Conservation (phyloP, 495 filamentous ascomycete species). For the Neurospora cerealis region DNA sequence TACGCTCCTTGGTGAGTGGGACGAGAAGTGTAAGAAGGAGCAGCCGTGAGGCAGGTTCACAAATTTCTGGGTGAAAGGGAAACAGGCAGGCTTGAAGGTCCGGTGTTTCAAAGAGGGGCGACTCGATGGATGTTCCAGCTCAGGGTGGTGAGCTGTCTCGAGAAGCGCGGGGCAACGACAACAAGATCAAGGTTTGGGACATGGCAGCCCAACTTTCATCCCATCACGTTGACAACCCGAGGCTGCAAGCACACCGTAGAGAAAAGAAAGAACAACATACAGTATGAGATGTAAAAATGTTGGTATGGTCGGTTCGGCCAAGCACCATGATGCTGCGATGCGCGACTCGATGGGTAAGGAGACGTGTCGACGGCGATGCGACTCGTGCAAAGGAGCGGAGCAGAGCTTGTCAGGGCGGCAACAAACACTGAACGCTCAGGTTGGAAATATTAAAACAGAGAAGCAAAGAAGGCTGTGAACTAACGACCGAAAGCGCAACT, state of each 20-base stretch:
- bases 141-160: background rate
- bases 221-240: background rate
- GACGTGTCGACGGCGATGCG: background rate
- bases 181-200: background rate
- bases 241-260: background rate
- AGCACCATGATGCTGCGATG: constrained; percentile 21
- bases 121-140: background rate
- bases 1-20: background rate
- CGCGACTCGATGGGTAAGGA: background rate
- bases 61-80: background rate
- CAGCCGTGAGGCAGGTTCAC: background rate
- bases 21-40: background rate
- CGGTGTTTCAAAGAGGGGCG: background rate
- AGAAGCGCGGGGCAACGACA: background rate
- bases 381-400: background rate
- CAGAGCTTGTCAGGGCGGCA: background rate
- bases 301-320: constrained; percentile 6
- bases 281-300: constrained; percentile 11
- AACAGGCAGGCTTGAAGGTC: background rate
- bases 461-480: background rate
- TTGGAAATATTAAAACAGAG: background rate
- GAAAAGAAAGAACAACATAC: constrained; percentile 3
- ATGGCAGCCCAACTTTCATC: background rate
- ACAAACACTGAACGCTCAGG: background rate
- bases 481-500: background rate